phyloP scores from a whole-genome alignment of 768 basidiomycete genomes.

The Trametopsis cervina region DNA sequence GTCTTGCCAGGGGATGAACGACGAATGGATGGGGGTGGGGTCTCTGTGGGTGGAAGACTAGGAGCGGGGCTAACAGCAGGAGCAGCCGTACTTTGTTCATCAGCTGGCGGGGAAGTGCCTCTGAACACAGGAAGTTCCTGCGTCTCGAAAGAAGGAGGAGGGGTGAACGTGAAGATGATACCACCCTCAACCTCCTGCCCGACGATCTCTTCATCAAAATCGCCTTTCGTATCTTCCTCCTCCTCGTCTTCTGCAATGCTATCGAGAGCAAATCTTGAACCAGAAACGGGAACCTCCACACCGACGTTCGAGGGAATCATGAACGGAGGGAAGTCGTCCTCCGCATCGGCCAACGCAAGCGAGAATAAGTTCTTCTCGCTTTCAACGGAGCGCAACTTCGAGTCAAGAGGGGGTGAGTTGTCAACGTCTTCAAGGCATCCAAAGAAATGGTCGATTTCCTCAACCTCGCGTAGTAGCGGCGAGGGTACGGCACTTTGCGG shows the following conservation, averaged over 20 bases:
- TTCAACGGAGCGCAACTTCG: conserved; percentile 36
- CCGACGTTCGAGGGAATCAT: conserved; percentile 41
- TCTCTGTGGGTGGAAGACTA: not conserved
- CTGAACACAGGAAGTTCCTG: conserved; percentile 3
- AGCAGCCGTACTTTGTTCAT: conserved; percentile 11
- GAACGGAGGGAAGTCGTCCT: conserved; percentile 47
- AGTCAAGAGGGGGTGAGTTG: conserved; percentile 39
- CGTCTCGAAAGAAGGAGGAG: conserved; percentile 35
- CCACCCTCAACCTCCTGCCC: conserved; percentile 57
- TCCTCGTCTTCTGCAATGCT: conserved; percentile 42
- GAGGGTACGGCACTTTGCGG: conserved; percentile 13
- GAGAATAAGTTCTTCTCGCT: conserved; percentile 56
- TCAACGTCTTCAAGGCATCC: conserved; percentile 53
- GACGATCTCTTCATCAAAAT: conserved; percentile 33
- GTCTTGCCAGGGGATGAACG: conserved; percentile 31
- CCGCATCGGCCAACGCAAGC: conserved; percentile 39
- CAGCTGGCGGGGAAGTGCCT: conserved; percentile 5
- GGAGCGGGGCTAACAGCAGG: conserved; percentile 13
- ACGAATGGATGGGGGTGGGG: conserved; percentile 47
- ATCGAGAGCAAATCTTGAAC: conserved; percentile 26
- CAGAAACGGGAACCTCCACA: conserved; percentile 29
- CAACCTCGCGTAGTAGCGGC: conserved; percentile 21
- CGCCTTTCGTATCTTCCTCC: conserved; percentile 24
- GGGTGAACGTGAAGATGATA: conserved; percentile 67
- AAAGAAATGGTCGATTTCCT: conserved; percentile 73